Conservation (phyloP, 305 asterid genomes). For the Fraxinus sp. region DNA sequence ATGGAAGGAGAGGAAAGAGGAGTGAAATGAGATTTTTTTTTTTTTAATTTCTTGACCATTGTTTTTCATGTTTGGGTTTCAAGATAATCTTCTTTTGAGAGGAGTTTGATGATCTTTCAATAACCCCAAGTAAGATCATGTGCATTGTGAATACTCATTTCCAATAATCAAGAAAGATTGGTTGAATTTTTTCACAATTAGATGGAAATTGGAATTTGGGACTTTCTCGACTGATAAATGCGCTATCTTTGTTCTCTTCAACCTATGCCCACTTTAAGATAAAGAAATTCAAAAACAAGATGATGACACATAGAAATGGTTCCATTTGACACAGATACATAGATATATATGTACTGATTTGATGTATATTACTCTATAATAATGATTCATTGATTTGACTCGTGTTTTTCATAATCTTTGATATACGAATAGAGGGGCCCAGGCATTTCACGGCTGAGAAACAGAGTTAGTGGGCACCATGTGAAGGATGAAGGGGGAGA, state of each 20-base stretch:
- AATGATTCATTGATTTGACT: too few relatives aligned
- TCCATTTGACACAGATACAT: too few relatives aligned
- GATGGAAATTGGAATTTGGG: neutral
- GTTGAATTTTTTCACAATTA: neutral
- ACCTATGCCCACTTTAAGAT: constrained; percentile 14
- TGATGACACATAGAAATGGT: too few relatives aligned
- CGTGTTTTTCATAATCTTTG: constrained; percentile 14
- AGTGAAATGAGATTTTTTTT: constrained; percentile 12
- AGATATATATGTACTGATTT: constrained; percentile 33
- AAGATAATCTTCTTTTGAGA: constrained; percentile 34
- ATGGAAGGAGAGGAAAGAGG: neutral
- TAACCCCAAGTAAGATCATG: constrained; percentile 63
- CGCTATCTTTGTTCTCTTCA: constrained; percentile 11
- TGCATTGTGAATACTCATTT: constrained; percentile 43
- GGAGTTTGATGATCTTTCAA: constrained; percentile 46
- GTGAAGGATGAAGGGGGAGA: constrained; percentile 57
- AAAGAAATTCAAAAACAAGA: constrained; percentile 27
- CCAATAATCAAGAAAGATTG: neutral
- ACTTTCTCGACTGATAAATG: constrained; percentile 11
- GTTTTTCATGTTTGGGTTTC: constrained; percentile 26
- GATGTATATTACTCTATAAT: constrained; percentile 30
- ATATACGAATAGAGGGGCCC: constrained; percentile 35
- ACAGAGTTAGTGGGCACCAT: constrained; percentile 63
- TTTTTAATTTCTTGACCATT: neutral
- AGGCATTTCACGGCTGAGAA: constrained; percentile 51